phyloP scores from a whole-genome alignment of 306 rosid genomes.

The Malus sieversii region DNA sequence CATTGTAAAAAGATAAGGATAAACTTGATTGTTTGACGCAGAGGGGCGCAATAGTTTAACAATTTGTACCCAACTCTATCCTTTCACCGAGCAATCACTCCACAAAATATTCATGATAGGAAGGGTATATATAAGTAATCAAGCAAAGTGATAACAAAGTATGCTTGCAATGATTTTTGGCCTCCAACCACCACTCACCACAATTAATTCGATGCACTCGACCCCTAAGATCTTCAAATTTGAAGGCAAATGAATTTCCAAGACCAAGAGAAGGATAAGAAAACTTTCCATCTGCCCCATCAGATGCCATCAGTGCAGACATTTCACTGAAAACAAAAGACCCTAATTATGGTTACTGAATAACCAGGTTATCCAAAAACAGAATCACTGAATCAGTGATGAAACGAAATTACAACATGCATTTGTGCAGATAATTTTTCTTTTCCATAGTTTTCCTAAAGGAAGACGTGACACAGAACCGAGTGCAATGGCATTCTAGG shows the following conservation, averaged over 20 bases:
- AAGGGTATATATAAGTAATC: neutral
- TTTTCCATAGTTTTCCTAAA: neutral
- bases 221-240: slow-evolving; percentile 72
- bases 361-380: slow-evolving; percentile 9
- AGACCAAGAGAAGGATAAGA: slow-evolving; percentile 49
- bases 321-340: slow-evolving; percentile 55
- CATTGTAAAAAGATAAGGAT: neutral
- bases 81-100: neutral
- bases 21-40: neutral
- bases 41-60: neutral
- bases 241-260: slow-evolving; percentile 73
- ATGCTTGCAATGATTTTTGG: slow-evolving; percentile 1
- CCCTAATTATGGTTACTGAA: slow-evolving; percentile 6
- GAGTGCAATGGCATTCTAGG: no score
- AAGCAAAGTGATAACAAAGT: neutral
- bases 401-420: neutral
- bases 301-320: slow-evolving; percentile 65
- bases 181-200: slow-evolving; percentile 48
- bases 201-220: slow-evolving; percentile 71
- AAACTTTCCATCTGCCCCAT: slow-evolving; percentile 45
- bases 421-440: neutral
- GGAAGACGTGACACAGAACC: no score
- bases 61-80: neutral
- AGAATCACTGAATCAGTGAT: slow-evolving; percentile 15
- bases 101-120: neutral